These are phyloP conservation scores for Skeletonema menzelii DNA, from an alignment of 108 stramenopile genomes.

Conservation along the genomic window DNA sequence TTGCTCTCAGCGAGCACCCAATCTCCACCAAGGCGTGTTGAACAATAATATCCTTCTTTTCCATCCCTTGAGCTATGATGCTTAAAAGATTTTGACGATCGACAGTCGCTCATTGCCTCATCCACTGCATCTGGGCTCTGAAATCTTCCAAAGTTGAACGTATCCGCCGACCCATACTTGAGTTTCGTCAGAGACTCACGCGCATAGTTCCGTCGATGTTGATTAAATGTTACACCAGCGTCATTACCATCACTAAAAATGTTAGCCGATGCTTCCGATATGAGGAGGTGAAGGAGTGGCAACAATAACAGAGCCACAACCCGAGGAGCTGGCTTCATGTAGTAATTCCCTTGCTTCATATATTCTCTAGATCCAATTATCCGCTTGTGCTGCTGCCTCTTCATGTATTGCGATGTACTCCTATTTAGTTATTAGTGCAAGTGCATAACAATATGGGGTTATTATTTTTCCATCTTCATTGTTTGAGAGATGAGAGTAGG, in stretches of 20 bases:
- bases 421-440: no score
- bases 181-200: slow-evolving; percentile 2
- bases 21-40: slow-evolving; percentile 54
- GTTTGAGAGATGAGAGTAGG: no score
- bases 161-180: slow-evolving; percentile 17
- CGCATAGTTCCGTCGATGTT: not conserved
- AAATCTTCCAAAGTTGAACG: slow-evolving; percentile 38
- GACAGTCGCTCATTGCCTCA: slow-evolving; percentile 28
- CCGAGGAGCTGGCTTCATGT: not conserved
- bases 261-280: not conserved
- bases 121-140: slow-evolving; percentile 37
- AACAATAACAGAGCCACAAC: not conserved
- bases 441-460: no score
- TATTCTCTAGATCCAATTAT: no score
- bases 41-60: slow-evolving; percentile 46
- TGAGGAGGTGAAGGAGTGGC: not conserved
- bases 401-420: no score
- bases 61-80: slow-evolving; percentile 38
- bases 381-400: no score
- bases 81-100: slow-evolving; percentile 37
- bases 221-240: not conserved
- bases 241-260: not conserved
- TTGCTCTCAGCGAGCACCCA: slow-evolving; percentile 58
- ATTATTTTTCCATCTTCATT: no score
- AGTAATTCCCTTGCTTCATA: no score